Percentiles rank a stretch among this genome's conserved stretches.
These are phyloP conservation scores for Ramularia endophylla DNA, from an alignment of 2,329 filamentous ascomycete species.

Conservation along the genomic window DNA sequence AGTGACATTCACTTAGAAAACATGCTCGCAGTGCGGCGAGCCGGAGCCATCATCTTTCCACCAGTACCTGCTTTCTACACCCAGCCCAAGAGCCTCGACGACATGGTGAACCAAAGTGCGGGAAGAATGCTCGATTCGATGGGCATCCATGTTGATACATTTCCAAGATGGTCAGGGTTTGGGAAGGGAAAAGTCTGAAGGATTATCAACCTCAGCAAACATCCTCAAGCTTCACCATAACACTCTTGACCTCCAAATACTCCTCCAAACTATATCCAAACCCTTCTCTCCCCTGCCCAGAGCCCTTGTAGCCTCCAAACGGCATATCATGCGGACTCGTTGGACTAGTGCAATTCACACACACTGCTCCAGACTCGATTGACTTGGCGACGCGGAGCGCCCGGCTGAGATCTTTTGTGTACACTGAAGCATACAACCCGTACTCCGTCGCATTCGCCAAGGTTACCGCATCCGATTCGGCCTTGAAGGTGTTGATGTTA, in stretches of 20 bases:
- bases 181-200: not conserved
- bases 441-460: slow-evolving; percentile 35
- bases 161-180: slow-evolving; percentile 4
- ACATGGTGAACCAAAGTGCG: slow-evolving; percentile 5
- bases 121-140: slow-evolving; percentile 6
- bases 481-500: slow-evolving; percentile 32
- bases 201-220: slow-evolving; percentile 16
- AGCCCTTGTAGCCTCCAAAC: slow-evolving; percentile 38
- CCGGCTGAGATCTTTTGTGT: slow-evolving; percentile 33
- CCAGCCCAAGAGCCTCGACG: slow-evolving; percentile 1
- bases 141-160: slow-evolving; percentile 2
- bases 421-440: slow-evolving; percentile 34
- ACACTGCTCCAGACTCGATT: slow-evolving; percentile 36
- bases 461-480: slow-evolving; percentile 32
- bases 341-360: slow-evolving; percentile 37
- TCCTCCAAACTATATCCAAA: slow-evolving; percentile 16
- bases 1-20: slow-evolving; percentile 45
- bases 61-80: slow-evolving; percentile 43
- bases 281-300: slow-evolving; percentile 22
- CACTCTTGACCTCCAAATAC: slow-evolving; percentile 21
- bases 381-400: slow-evolving; percentile 36
- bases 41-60: slow-evolving; percentile 41
- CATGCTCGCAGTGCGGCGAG: slow-evolving; percentile 37
- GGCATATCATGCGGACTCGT: slow-evolving; percentile 32
- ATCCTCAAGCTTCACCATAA: slow-evolving; percentile 20